Conservation (phyloP, 176 grass and related monocot species). For the Triticum aestivum region DNA sequence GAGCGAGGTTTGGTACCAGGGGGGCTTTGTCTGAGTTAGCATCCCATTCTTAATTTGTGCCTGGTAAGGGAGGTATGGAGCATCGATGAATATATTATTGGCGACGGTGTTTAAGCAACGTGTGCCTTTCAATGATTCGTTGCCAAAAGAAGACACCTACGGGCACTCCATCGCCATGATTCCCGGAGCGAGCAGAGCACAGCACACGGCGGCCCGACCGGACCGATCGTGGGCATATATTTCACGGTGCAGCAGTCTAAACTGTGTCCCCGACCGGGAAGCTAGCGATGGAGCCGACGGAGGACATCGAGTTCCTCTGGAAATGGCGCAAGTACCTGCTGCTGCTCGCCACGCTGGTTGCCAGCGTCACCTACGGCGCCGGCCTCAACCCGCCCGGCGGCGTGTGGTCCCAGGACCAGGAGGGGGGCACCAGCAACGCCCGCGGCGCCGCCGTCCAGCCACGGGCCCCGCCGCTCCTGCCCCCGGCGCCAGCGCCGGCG, state of each 20-base stretch:
- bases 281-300: too few species aligned
- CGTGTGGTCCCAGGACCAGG: not conserved
- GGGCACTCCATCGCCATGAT: not conserved
- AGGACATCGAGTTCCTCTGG: not conserved
- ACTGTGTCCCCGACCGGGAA: not conserved
- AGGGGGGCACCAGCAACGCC: too few species aligned
- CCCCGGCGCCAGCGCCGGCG: too few species aligned
- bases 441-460: too few species aligned
- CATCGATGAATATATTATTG: not conserved
- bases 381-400: not conserved
- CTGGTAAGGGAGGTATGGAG: not conserved
- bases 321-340: not conserved
- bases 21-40: too few species aligned
- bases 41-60: not conserved
- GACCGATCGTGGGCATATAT: too few species aligned
- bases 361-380: not conserved
- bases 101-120: not conserved
- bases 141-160: not conserved
- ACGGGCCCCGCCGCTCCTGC: too few species aligned
- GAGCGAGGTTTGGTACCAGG: too few species aligned
- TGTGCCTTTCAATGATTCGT: not conserved
- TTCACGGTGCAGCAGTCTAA: too few species aligned
- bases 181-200: not conserved
- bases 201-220: not conserved
- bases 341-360: not conserved